Evolutionary conservation across 2,329 filamentous ascomycete genomes (phyloP).

Genomic region (Aspergillus fischeri): DNA sequence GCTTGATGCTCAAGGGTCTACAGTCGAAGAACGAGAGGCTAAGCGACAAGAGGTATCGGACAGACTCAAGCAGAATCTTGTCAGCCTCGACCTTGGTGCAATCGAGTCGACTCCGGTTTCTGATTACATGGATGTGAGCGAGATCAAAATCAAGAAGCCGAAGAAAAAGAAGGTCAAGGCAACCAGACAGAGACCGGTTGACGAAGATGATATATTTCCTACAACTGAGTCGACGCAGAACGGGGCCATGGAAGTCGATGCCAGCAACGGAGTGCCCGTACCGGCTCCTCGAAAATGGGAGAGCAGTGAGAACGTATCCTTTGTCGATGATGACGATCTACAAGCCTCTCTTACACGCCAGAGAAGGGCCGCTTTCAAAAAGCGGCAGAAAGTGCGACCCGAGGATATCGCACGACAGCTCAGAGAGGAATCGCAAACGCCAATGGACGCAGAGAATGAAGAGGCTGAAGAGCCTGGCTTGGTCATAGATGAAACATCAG

Average conservation of each 20-base stretch:
- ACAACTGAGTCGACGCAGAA: conserved; percentile 30
- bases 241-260: conserved; percentile 71
- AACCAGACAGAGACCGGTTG: conserved; percentile 63
- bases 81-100: conserved; percentile 68
- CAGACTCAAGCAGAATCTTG: conserved; percentile 61
- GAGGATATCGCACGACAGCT: conserved; percentile 84
- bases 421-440: conserved; percentile 50
- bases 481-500: conserved; percentile 92
- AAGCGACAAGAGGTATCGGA: conserved; percentile 52
- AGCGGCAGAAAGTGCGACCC: conserved; percentile 79
- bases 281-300: conserved; percentile 57
- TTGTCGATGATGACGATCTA: conserved; percentile 89
- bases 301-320: conserved; percentile 58
- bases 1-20: conserved; percentile 71
- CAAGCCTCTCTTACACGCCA: conserved; percentile 83
- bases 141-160: conserved; percentile 89
- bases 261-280: conserved; percentile 38
- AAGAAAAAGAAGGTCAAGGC: conserved; percentile 80
- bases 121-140: conserved; percentile 82
- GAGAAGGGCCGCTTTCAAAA: conserved; percentile 78
- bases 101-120: conserved; percentile 64
- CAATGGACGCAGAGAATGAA: conserved; percentile 58
- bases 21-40: conserved; percentile 58
- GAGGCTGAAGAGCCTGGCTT: conserved; percentile 60
- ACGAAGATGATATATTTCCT: conserved; percentile 56